Evolutionary conservation across 176 grass and related monocot genomes (phyloP).

Genomic region (Aechmea fasciata): DNA sequence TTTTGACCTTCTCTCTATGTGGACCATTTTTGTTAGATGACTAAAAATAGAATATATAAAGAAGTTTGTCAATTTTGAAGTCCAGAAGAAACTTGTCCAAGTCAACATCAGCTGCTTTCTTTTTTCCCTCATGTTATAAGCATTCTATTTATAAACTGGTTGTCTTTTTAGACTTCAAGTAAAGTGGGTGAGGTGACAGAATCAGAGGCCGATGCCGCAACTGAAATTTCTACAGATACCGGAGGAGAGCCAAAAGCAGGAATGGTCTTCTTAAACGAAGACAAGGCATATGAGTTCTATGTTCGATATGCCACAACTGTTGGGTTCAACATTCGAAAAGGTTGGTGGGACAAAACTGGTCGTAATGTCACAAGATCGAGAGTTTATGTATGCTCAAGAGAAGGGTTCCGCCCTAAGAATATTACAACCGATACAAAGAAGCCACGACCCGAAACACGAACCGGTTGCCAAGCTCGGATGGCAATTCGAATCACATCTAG

Average conservation of each 20-base stretch:
- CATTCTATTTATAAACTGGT: constrained; percentile 1
- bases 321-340: constrained; percentile 76
- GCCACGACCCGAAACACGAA: constrained; percentile 52
- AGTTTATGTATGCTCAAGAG: constrained; percentile 72
- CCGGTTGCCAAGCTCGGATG: constrained; percentile 71
- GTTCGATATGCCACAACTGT: constrained; percentile 46
- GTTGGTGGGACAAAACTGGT: constrained; percentile 61
- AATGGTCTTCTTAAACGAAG: constrained; percentile 73
- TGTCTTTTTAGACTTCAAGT: constrained; percentile 31
- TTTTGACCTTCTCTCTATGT: no score
- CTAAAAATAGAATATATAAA: no score
- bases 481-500: constrained; percentile 66
- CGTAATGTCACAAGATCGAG: constrained; percentile 50
- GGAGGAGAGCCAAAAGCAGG: constrained; percentile 63
- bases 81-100: no score
- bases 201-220: constrained; percentile 48
- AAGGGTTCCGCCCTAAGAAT: constrained; percentile 57
- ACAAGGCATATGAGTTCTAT: constrained; percentile 76
- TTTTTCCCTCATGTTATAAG: constrained; percentile 8
- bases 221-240: constrained; percentile 34
- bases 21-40: no score
- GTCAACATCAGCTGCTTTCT: not conserved
- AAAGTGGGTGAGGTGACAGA: constrained; percentile 45
- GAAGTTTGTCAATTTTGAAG: no score
- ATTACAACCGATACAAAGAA: constrained; percentile 48